Evolutionary conservation across 1,139 yeast species (phyloP), one percentile per base, ranked within the genome.

Genomic region (Geotrichum aggregatum): DNA sequence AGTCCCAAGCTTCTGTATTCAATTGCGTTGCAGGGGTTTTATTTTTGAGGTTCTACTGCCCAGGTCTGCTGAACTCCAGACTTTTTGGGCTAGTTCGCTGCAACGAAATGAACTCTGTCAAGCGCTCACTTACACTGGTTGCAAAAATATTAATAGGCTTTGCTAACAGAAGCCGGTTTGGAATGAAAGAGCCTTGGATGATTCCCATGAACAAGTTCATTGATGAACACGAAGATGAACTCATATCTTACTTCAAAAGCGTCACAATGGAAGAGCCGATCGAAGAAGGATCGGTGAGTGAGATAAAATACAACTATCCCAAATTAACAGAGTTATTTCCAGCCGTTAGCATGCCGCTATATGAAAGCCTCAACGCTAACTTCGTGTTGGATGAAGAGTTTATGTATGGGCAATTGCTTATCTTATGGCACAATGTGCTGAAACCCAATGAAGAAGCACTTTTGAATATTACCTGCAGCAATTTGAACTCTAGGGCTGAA

Each of bases 41-140:
- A 21, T 92, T 92, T 66, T 71, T 92, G 57, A 73, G 98, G 56
- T 89, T 87, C 65, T 82, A 88, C 60, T 91, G 96, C 63, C 98
- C 98, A 0, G 96, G 96, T 0, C 79, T 92, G 41, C 71, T 92
- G 62, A 89, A 88, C 62, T 98, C 98, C 0, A 88, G 88, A 62
- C 69, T 88, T 45, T 89, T 88, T 65, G 82, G 83, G 57, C 73
- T 92, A 48, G 79, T 88, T 1, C 77, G 79, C 54, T 75, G 78
- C 46, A 92, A 86, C 62, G 88, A 88, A 55, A 76, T 82, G 10
- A 87, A 88, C 0, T 74, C 74, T 21, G 76, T 83, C 1, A 92
- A 88, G 61, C 74, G 95, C 54, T 84, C 96, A 0, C 70, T 91
- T 50, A 87, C 96, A 0, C 70, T 89, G 41, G 73, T 89, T n/a